Percentiles rank a stretch among this genome's conserved stretches.
Evolutionary conservation across 139 green algal species (phyloP).

Genomic region (Chlorella sorokiniana): DNA sequence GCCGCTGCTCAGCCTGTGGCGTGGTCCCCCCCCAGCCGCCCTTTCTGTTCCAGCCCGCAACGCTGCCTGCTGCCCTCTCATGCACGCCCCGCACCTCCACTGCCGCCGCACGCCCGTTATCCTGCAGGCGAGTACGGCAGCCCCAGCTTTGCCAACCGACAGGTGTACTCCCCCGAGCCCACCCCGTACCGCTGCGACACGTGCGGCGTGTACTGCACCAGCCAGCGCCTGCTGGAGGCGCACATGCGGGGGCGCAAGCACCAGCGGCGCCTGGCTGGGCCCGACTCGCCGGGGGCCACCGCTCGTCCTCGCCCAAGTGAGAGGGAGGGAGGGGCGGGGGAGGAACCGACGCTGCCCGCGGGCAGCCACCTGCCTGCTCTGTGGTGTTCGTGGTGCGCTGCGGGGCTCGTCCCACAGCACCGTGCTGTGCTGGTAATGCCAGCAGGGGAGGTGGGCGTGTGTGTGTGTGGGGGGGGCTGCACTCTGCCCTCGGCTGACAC

Average conservation of each 20-base stretch:
- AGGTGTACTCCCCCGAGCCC: conserved; percentile 27
- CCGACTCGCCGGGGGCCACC: conserved; percentile 2
- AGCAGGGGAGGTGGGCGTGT: too few relatives aligned
- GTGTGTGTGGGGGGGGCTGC: too few relatives aligned
- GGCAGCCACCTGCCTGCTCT: too few relatives aligned
- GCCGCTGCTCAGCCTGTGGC: too few relatives aligned
- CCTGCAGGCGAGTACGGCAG: conserved; percentile 23
- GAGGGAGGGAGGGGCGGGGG: background rate
- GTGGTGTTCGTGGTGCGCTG: too few relatives aligned
- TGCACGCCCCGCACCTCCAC: background rate
- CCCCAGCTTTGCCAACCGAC: conserved; percentile 17
- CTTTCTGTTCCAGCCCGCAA: too few relatives aligned
- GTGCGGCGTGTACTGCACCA: conserved; percentile 38
- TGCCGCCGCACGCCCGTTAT: background rate
- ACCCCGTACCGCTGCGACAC: conserved; percentile 32
- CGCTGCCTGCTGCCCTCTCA: too few relatives aligned
- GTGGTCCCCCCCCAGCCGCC: too few relatives aligned
- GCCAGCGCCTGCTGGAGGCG: conserved; percentile 33
- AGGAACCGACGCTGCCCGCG: too few relatives aligned
- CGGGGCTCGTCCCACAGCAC: too few relatives aligned
- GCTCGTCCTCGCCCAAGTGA: conserved; percentile 17
- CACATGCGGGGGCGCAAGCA: conserved; percentile 38
- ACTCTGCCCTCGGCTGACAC: too few relatives aligned
- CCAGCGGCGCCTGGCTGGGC: conserved; percentile 23
- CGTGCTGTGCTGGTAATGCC: too few relatives aligned